Evolutionary conservation across 2,329 filamentous ascomycete genomes (phyloP), one percentile per base, ranked within the genome.

Genomic region (Cercospora sp.): DNA sequence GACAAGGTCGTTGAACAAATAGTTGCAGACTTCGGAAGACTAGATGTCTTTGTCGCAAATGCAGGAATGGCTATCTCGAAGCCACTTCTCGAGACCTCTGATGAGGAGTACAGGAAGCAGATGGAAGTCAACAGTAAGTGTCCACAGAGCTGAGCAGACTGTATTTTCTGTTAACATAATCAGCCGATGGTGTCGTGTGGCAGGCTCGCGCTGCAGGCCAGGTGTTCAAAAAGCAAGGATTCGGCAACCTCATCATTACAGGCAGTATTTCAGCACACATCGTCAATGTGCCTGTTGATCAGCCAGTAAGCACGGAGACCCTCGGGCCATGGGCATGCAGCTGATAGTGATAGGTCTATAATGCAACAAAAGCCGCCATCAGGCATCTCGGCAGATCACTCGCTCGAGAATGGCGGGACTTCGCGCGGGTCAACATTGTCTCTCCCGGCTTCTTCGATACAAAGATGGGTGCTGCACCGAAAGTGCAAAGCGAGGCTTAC

Each of bases 361-460:
- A 88, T 69, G 82, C 81, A 7, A 84, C 82, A 31, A 88, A 88
- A 73, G 85, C 86, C 0, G 85, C 82, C 28, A 81, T 87, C 16
- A 85, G 82, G 2, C 86, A 88, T 65, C 81, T 88, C 42, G 84
- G 84, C 60, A 87, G 86, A 74, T 84, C 80, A 1, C 78, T 88
- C 28, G 85, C 86, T 0, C 79, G 84, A 5, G 86, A 88, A 70
- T 88, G 86, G 86, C 78, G 84, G 12, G 84, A 86, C 3, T 75
- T 87, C 70, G 86, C 85, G 3, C 80, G 86, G 3, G 86, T 87
- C 30, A 88, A 88, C 72, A 80, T 84, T 55, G 83, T 88, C 10
- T 84, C 81, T 0, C 84, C 84, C 0, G 84, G 84, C 9, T 88
- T 85, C 75, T 85, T 87, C 71, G 81, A 86, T 64, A 87, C 85